Evolutionary conservation across 345 rosid species (phyloP), one percentile per base, ranked within the genome.

Genomic region (Ricinus communis): DNA sequence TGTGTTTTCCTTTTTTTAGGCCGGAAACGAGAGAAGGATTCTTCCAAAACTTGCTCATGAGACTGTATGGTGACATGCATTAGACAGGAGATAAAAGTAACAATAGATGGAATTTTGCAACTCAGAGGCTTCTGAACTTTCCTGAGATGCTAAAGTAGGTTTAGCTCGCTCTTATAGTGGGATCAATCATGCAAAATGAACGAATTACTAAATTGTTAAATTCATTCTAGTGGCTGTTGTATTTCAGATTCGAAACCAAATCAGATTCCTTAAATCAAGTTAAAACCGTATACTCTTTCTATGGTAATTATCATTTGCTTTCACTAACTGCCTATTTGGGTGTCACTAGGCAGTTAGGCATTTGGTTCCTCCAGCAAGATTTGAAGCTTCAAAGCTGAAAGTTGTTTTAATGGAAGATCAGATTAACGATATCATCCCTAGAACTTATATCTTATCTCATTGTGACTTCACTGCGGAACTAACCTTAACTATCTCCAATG

Each of bases 381-480:
- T 93, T 40, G 89, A 91, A 71, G 87, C 88, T 50, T 90, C 97
- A 1, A 93, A 93, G 87, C 89, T 91, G 54, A 75, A 91, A 77
- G 98, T 91, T 14, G 88, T 83, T 10, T 75, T 86, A 64, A 52
- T 74, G 70, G 88, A 74, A 31, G 83, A 79, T 22, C 69, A 79
- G 72, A 33, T 71, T 8, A 74, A 85, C 66, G 73, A 70, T 62
- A 75, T 83, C 56, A 83, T 88, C 64, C 97, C 96, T 5, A 83
- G 96, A 68, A 82, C 96, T 13, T 91, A 93, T 71, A 88, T 91
- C 36, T 84, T 93, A 31, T 93, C 98, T 14, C 98, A 93, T 75
- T 93, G 98, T 74, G 97, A 91, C 79, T 85, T 88, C 80, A 93
- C 97, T 4, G 96, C 97, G 72, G 84, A 93, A 76, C 83, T 93